phyloP scores from a whole-genome alignment of 345 rosid genomes.

The Laguncularia racemosa region DNA sequence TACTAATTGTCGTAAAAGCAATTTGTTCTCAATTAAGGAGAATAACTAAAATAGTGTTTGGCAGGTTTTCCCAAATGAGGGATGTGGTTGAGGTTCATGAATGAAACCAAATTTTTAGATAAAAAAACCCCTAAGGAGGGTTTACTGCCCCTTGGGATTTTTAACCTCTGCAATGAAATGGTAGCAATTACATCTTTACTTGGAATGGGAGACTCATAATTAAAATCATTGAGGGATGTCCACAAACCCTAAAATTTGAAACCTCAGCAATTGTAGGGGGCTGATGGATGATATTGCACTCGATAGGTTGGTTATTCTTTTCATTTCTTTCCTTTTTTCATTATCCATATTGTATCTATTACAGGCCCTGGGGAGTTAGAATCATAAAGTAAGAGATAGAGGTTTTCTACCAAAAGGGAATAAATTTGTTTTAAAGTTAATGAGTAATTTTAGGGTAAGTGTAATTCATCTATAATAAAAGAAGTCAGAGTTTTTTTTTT shows the following conservation, averaged over 20 bases:
- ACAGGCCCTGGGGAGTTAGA: too few species aligned
- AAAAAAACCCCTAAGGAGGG: conserved; percentile 20
- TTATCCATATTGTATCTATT: too few species aligned
- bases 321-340: too few species aligned
- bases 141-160: conserved; percentile 14
- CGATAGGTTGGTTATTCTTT: conserved; percentile 3
- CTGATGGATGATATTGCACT: conserved; percentile 12
- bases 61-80: conserved; percentile 15
- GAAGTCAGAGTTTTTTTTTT: too few species aligned
- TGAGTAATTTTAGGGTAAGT: too few species aligned
- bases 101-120: conserved; percentile 11
- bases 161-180: background rate
- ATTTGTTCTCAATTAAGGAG: too few species aligned
- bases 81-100: background rate
- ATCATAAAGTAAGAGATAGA: too few species aligned
- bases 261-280: background rate
- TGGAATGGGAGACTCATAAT: conserved; percentile 3
- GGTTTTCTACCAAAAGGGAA: too few species aligned
- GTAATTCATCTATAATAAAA: too few species aligned
- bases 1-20: too few species aligned
- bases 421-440: too few species aligned
- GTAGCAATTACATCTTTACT: conserved; percentile 4
- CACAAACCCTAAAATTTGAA: conserved; percentile 1
- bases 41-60: too few species aligned
- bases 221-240: conserved; percentile 11